Evolutionary conservation across 768 basidiomycete species (phyloP).

Genomic region (Pisolithus orientalis): DNA sequence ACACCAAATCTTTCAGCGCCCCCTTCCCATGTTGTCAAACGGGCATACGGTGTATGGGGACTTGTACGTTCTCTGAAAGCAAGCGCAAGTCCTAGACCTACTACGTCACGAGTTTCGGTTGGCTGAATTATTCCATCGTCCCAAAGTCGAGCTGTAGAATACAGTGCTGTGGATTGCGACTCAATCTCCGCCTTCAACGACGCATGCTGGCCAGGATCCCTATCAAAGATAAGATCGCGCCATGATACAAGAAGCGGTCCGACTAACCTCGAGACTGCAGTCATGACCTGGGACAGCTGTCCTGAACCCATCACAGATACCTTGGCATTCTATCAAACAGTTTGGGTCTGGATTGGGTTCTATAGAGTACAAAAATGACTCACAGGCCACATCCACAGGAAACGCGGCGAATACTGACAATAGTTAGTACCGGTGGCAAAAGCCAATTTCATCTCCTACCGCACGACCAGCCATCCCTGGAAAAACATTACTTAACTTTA

Average conservation of each 20-base stretch:
- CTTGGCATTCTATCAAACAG: slow-evolving; percentile 64
- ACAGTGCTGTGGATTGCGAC: slow-evolving; percentile 78
- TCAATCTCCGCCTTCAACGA: slow-evolving; percentile 80
- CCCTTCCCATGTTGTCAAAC: slow-evolving; percentile 64
- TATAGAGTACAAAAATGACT: slow-evolving; percentile 22
- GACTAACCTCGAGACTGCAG: slow-evolving; percentile 72
- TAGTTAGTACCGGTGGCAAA: slow-evolving; percentile 4
- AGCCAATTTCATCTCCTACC: slow-evolving; percentile 38
- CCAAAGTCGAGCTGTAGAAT: slow-evolving; percentile 91
- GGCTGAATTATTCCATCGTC: slow-evolving; percentile 91
- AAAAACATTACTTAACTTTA: slow-evolving; percentile 8
- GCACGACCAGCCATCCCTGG: slow-evolving; percentile 89
- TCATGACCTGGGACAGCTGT: slow-evolving; percentile 91
- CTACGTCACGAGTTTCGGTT: slow-evolving; percentile 79
- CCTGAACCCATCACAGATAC: slow-evolving; percentile 94
- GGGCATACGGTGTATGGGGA: slow-evolving; percentile 4
- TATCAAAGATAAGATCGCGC: slow-evolving; percentile 21
- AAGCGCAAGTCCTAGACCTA: slow-evolving; percentile 85
- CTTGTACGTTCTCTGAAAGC: slow-evolving; percentile 41
- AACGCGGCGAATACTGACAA: slow-evolving; percentile 80
- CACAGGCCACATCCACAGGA: slow-evolving; percentile 98
- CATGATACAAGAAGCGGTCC: neutral
- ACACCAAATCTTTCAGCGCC: slow-evolving; percentile 73
- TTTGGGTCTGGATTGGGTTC: slow-evolving; percentile 5
- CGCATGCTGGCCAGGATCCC: slow-evolving; percentile 74